Evolutionary conservation across 2,329 filamentous ascomycete species (phyloP).

Genomic region (Blastomyces gilchristii): DNA sequence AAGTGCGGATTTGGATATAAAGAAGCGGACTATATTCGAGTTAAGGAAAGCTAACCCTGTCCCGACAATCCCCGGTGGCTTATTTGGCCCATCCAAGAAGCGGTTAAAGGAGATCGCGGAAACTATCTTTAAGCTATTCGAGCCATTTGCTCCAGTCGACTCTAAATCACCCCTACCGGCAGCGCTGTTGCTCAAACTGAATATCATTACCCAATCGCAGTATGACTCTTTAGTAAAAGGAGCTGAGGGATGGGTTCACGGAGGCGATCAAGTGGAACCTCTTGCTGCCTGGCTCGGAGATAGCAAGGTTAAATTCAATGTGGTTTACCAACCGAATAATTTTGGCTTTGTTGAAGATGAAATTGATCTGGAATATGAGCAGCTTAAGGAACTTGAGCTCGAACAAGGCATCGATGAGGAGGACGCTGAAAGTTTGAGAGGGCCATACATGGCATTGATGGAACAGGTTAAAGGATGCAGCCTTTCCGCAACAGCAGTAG

Average conservation of each 20-base stretch:
- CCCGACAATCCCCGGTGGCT: conserved; percentile 31
- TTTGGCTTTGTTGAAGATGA: conserved; percentile 49
- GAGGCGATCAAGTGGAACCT: conserved; percentile 23
- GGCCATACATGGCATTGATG: conserved; percentile 34
- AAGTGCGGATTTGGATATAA: conserved; percentile 56
- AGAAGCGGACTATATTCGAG: conserved; percentile 55
- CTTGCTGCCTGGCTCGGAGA: conserved; percentile 51
- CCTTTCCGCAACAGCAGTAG: conserved; percentile 17
- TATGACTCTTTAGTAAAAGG: conserved; percentile 48
- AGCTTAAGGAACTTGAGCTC: conserved; percentile 51
- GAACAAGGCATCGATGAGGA: conserved; percentile 46
- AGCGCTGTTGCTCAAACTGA: conserved; percentile 43
- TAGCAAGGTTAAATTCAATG: conserved; percentile 38
- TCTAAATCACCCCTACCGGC: conserved; percentile 42
- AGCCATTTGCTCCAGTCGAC: conserved; percentile 31
- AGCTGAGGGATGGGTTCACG: conserved; percentile 35
- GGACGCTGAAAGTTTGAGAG: conserved; percentile 44
- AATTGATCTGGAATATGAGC: conserved; percentile 50
- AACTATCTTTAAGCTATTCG: conserved; percentile 34
- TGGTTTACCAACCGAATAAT: conserved; percentile 38
- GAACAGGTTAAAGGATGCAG: conserved; percentile 30
- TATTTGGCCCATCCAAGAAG: conserved; percentile 30
- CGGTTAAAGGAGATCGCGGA: conserved; percentile 37
- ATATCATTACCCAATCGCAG: conserved; percentile 54
- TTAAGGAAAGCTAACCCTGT: conserved; percentile 37